Base-by-base conservation (phyloP, 2,329 filamentous ascomycete species). In the Neurospora sp. region DNA sequence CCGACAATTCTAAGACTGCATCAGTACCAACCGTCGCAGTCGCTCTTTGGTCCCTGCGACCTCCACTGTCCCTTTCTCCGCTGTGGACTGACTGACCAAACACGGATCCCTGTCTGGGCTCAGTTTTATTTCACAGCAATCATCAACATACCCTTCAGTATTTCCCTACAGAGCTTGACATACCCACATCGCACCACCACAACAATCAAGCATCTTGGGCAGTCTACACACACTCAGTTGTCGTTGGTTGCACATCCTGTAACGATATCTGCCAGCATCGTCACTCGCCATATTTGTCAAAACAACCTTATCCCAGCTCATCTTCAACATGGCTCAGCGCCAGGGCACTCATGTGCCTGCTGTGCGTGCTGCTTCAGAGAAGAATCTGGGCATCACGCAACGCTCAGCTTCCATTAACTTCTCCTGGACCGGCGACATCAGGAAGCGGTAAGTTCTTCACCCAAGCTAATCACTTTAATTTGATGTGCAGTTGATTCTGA, bases 401-500 rank as follows among this genome's bases (percentile, higher is more conserved):
- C 81, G 79, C 71, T 80, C 79, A 4, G 80, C 80, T 1, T 72
- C 78, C 5, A 78, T 80, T 67, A 78, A 81, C 68, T 80, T 79
- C 71, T 77, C 78, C 70, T 84, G 82, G 82, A 76, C 77, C 38
- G 82, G 82, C 52, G 81, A 83, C 67, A 78, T 80, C 68, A 81
- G 82, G 70, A 83, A 82, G 73, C 80, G 82, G 82, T 83, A 78
- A 67, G 77, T 71, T 2, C 15, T 28, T 9, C n/a, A 28, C 10
- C 15, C 33, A 15, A 66, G 39, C 5, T 66, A 1, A 4, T 19
- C n/a, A 66, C 23, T 40, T 58, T 38, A 23, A 38, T 13, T 66
- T 66, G 17, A 62, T 46, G 28, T 68, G 28, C 23, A 62, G 46
- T 66, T 17, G 10, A 19, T 66, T 58, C 17, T 62, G 52, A 62